phyloP scores from a whole-genome alignment of 1,139 yeast species.

The Saccharomycopsis phalli region DNA sequence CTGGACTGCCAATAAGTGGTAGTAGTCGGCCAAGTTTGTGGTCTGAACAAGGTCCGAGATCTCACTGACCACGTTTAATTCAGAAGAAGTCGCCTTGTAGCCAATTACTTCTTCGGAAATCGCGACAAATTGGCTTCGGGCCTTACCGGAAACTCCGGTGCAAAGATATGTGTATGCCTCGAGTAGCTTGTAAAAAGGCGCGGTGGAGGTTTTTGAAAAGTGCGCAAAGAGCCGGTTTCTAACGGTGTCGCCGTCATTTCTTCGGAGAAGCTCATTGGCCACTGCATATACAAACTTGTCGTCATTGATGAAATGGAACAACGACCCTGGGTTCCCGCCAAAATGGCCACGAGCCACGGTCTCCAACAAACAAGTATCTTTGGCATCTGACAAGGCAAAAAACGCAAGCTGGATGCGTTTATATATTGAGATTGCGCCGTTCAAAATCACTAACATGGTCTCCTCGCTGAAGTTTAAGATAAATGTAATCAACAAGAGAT shows the following conservation, averaged over 20 bases:
- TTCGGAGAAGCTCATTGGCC: constrained; percentile 9
- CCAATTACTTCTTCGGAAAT: constrained; percentile 6
- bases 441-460: constrained; percentile 20
- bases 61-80: constrained; percentile 21
- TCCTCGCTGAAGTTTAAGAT: constrained; percentile 27
- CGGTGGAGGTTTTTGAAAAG: not conserved
- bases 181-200: constrained; percentile 5
- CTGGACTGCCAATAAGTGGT: constrained; percentile 23
- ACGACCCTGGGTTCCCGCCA: not conserved
- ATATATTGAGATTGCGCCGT: constrained; percentile 20
- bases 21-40: constrained; percentile 23
- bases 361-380: not conserved
- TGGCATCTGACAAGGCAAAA: constrained; percentile 14
- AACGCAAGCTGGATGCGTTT: constrained; percentile 21
- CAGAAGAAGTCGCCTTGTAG: not conserved
- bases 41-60: constrained; percentile 21
- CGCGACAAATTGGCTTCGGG: constrained; percentile 1
- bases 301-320: constrained; percentile 4
- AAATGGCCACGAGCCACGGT: no score
- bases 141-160: constrained; percentile 8
- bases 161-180: constrained; percentile 13
- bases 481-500: constrained; percentile 30
- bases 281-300: constrained; percentile 9
- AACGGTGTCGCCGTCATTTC: constrained; percentile 8
- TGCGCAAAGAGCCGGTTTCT: constrained; percentile 3